These are phyloP conservation scores for Aspergillus panamensis DNA, from an alignment of 495 filamentous ascomycete species.

Conservation along the genomic window DNA sequence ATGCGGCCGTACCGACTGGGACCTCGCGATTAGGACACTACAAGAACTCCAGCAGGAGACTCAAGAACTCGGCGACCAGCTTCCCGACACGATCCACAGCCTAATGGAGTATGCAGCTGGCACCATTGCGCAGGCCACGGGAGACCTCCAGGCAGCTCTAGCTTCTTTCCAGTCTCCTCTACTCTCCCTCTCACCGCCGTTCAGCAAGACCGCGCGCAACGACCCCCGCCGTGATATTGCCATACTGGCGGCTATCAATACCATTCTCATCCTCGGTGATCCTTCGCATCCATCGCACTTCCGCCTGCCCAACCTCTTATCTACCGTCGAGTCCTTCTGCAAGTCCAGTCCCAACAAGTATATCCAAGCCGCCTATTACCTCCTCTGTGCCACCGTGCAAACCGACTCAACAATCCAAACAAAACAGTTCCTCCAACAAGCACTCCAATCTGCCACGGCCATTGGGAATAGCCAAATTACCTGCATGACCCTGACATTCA, in stretches of 20 bases:
- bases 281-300: conserved; percentile 49
- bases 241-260: conserved; percentile 77
- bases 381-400: conserved; percentile 67
- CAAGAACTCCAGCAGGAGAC: conserved; percentile 37
- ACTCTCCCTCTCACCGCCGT: conserved; percentile 50
- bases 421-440: conserved; percentile 71
- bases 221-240: conserved; percentile 66
- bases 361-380: conserved; percentile 71
- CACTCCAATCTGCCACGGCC: conserved; percentile 54
- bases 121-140: conserved; percentile 74
- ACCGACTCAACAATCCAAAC: conserved; percentile 62
- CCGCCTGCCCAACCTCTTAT: conserved; percentile 51
- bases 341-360: conserved; percentile 63
- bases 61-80: conserved; percentile 32
- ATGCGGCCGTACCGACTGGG: conserved; percentile 62
- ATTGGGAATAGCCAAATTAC: conserved; percentile 67
- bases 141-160: conserved; percentile 63
- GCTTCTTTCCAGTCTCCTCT: conserved; percentile 57
- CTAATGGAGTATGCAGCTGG: conserved; percentile 67
- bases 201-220: conserved; percentile 40
- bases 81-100: conserved; percentile 43
- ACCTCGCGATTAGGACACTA: conserved; percentile 45
- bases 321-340: conserved; percentile 65
- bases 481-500: conserved; percentile 76
- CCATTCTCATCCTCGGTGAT: conserved; percentile 74